Percentiles rank a stretch among this genome's conserved stretches.
Evolutionary conservation across 805 yeast genomes (phyloP).

Genomic region (Sugiyamaella boreocaroliniensis): DNA sequence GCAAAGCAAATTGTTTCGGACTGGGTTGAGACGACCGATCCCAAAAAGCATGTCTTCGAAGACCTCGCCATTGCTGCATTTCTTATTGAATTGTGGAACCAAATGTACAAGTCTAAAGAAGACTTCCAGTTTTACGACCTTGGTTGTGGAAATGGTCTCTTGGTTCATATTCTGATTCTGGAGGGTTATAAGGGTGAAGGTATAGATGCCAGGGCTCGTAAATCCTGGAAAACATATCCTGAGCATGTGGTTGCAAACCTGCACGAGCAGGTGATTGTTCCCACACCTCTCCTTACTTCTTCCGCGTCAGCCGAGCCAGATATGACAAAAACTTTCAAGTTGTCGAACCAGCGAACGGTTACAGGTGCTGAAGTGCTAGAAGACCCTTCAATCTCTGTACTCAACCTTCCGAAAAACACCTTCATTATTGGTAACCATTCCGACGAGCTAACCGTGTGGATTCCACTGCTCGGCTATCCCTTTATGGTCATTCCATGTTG

Average conservation of each 20-base stretch:
- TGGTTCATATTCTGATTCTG: slow-evolving; percentile 63
- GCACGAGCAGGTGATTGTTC: slow-evolving; percentile 77
- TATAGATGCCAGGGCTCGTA: slow-evolving; percentile 81
- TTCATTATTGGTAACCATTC: slow-evolving; percentile 92
- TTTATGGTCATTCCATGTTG: slow-evolving; percentile 94
- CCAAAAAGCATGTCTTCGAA: slow-evolving; percentile 91
- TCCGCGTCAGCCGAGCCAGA: not conserved
- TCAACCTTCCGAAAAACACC: slow-evolving; percentile 45
- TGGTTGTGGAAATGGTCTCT: slow-evolving; percentile 92
- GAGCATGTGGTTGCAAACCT: slow-evolving; percentile 49
- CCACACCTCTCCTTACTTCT: slow-evolving; percentile 35
- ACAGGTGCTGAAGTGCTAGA: not conserved
- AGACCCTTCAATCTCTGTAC: slow-evolving; percentile 11
- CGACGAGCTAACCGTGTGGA: slow-evolving; percentile 93
- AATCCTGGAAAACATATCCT: slow-evolving; percentile 80
- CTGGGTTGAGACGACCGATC: slow-evolving; percentile 95
- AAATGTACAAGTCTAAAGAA: slow-evolving; percentile 36
- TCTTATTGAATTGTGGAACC: slow-evolving; percentile 76
- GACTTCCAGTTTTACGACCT: slow-evolving; percentile 73
- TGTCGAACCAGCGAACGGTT: not conserved
- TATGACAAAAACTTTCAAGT: not conserved
- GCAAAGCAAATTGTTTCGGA: slow-evolving; percentile 65
- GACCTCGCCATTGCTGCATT: slow-evolving; percentile 95
- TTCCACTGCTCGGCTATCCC: slow-evolving; percentile 71
- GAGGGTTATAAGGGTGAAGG: slow-evolving; percentile 85